Evolutionary conservation across 225 moss, liverwort and hornwort genomes (phyloP), one percentile per base, ranked within the genome.

Genomic region (Pleurozium schreberi): DNA sequence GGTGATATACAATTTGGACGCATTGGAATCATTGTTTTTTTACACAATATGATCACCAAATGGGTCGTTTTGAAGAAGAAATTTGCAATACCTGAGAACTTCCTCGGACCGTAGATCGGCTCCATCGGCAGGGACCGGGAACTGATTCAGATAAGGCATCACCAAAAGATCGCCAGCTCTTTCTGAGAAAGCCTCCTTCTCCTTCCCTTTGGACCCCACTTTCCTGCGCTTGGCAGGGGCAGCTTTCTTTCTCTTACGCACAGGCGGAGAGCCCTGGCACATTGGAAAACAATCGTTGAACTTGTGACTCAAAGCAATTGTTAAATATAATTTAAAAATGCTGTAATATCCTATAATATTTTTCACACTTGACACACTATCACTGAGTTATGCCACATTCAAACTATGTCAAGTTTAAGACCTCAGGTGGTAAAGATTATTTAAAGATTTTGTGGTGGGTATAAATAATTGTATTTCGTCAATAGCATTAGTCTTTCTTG

Each of bases 141-240:
- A 97, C 50, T 95, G 97, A 69, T 95, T 95, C 22, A 97, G 90
- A 75, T 95, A 97, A 20, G 96, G 97, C 75, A 95, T 71, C 86
- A 97, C 96, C 47, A 97, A 91, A 62, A 91, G 86, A n/a, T 94
- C 96, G 45, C 96, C 97, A 69, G 95, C 96, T 91, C 93, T 92
- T 69, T 87, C 94, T 49, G 84, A 43, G 28, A 28, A 85, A 19
- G 93, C 87, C 85, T 95, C 94, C 83, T 92, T 95, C 27, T 90
- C 93, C 84, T 91, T 96, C 33, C 89, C 95, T 91, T 96, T 96
- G 13, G 73, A 27, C 58, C 93, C 91, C 70, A 88, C 89, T 87
- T 94, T 95, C 89, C 95, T 96, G 63, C 97, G 93, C 84, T 97
- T 97, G 92, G 94, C 92, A 58, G 95, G 87, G 69, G 93, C 93